Conservation (phyloP, 306 rosid genomes). For the Dalbergia cochinchinensis region DNA sequence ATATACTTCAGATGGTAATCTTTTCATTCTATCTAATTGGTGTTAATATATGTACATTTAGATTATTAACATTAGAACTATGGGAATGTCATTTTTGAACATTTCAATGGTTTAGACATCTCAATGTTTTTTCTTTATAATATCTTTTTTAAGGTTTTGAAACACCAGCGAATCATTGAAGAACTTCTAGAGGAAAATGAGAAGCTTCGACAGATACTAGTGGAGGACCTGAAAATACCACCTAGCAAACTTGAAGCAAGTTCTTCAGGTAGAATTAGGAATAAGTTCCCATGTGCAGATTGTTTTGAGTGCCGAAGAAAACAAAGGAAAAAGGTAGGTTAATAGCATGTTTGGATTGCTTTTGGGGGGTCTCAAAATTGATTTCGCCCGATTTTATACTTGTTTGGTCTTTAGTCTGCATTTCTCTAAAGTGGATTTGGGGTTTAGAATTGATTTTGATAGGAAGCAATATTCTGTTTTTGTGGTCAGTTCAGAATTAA, state of each 20-base stretch:
- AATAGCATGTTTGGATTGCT: not conserved
- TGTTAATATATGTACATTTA: not conserved
- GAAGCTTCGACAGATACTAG: constrained; percentile 80
- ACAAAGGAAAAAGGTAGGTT: constrained; percentile 67
- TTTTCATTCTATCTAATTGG: constrained; percentile 14
- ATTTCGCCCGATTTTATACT: too few species aligned
- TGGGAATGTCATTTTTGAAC: constrained; percentile 17
- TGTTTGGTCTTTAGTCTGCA: too few species aligned
- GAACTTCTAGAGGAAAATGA: constrained; percentile 86
- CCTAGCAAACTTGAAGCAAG: constrained; percentile 69
- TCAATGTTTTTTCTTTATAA: not conserved
- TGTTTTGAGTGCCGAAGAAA: constrained; percentile 95
- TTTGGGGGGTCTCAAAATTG: too few species aligned
- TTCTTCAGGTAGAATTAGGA: constrained; percentile 62
- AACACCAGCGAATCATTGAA: constrained; percentile 89
- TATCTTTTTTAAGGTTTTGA: constrained; percentile 64
- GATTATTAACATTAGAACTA: constrained; percentile 29
- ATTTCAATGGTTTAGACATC: not conserved
- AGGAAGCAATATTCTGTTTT: too few species aligned
- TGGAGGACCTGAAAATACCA: constrained; percentile 85
- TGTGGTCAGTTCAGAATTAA: too few species aligned
- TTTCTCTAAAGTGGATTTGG: too few species aligned
- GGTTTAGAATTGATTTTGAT: too few species aligned
- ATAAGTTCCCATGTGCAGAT: constrained; percentile 62
- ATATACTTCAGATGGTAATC: constrained; percentile 82